phyloP scores from a whole-genome alignment of 2,329 filamentous ascomycete genomes.

The Elsinoe fawcettii region DNA sequence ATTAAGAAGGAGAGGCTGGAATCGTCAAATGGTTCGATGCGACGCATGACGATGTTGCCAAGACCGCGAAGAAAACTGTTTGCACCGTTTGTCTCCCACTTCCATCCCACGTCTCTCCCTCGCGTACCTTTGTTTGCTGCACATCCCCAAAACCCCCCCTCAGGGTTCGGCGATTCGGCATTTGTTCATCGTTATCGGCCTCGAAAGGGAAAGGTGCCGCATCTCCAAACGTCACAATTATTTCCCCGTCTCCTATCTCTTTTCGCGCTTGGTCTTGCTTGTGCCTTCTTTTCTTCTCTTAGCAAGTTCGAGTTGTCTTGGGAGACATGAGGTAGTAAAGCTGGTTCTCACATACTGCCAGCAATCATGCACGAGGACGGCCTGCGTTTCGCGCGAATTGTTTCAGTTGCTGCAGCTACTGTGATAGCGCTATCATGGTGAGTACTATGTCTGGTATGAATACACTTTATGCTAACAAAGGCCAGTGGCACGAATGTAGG shows the following conservation, averaged over 20 bases:
- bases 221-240: conserved; percentile 10
- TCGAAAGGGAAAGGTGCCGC: conserved; percentile 8
- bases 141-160: no score
- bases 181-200: neutral
- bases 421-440: conserved; percentile 71
- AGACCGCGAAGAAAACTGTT: neutral
- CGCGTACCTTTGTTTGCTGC: neutral
- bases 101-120: neutral
- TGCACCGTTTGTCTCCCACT: conserved; percentile 5
- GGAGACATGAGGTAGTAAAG: neutral
- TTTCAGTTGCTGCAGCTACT: conserved; percentile 80
- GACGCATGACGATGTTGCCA: conserved; percentile 13
- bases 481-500: conserved; percentile 70
- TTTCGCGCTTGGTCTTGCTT: neutral
- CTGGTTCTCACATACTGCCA: neutral
- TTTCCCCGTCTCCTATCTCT: conserved; percentile 6
- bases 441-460: neutral
- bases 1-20: neutral
- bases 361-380: conserved; percentile 42
- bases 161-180: conserved; percentile 9
- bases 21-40: conserved; percentile 1
- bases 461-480: neutral
- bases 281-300: neutral
- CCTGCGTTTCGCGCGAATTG: conserved; percentile 58
- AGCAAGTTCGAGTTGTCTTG: neutral